Percentiles rank a stretch among this genome's conserved stretches.
Evolutionary conservation across 371 early-diverging fungal species (phyloP).

Genomic region (Mucor lusitanicus): DNA sequence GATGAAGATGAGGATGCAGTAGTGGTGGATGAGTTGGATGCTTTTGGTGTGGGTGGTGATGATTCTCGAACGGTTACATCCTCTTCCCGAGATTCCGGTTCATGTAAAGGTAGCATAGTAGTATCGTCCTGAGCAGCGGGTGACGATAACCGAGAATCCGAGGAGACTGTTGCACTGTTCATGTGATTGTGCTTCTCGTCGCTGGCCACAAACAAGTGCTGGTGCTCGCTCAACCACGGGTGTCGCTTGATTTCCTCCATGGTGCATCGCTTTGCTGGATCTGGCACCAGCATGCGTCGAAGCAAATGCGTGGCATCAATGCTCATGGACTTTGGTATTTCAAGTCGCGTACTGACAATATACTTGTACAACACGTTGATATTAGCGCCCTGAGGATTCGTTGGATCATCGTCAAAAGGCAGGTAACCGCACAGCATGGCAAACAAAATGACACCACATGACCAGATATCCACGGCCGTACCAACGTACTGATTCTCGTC

Average conservation of each 20-base stretch:
- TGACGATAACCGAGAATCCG: background rate
- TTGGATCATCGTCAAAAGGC: slow-evolving; percentile 99
- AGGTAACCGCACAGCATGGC: slow-evolving; percentile 98
- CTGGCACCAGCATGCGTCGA: slow-evolving; percentile 89
- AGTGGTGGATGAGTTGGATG: slow-evolving; percentile 9
- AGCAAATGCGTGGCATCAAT: slow-evolving; percentile 81
- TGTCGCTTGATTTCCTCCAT: slow-evolving; percentile 88
- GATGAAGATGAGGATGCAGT: background rate
- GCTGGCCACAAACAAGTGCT: slow-evolving; percentile 29
- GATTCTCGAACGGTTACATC: slow-evolving; percentile 7
- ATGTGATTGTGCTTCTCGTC: slow-evolving; percentile 6
- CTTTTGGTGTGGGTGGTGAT: background rate
- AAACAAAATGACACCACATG: slow-evolving; percentile 93
- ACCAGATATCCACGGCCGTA: slow-evolving; percentile 97
- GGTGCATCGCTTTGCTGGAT: slow-evolving; percentile 84
- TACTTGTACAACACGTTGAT: slow-evolving; percentile 96
- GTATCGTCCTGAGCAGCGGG: background rate
- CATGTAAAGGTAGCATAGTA: slow-evolving; percentile 11
- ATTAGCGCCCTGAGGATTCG: slow-evolving; percentile 95
- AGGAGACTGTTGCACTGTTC: background rate
- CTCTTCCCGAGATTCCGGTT: slow-evolving; percentile 5
- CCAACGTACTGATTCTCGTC: slow-evolving; percentile 94
- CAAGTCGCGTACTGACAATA: slow-evolving; percentile 87
- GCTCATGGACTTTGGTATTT: slow-evolving; percentile 89
- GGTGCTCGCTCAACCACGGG: slow-evolving; percentile 59